Base-by-base conservation (phyloP, 208 protist genomes). In the Lotmaria passim region DNA sequence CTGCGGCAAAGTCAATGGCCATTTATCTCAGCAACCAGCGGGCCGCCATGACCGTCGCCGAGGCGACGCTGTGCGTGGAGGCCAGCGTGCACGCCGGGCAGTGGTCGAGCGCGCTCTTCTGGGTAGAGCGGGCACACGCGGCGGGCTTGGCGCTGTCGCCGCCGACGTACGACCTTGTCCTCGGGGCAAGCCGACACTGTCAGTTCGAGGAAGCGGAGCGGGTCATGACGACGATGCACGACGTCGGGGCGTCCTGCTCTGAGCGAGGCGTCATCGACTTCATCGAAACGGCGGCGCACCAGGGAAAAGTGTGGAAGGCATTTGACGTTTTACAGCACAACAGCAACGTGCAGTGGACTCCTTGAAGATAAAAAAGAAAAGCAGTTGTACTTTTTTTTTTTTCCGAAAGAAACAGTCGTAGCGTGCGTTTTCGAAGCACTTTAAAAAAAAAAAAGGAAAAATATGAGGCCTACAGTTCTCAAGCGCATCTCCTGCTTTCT, bases 31-130 rank as follows among this genome's bases (percentile, higher is more conserved):
- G 83, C 38, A 91, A 89, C 41, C 74, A 79, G 60, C 79, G 84
- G 21, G 62, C 63, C 14, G 26, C 69, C 39, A 69, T 88, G 67
- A 72, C 77, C 0, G n/a, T 46, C 15, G 60, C 31, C 0, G 81
- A 95, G 52, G 64, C 90, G 12, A 65, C 51, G 7, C 63, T 93
- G 43, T 90, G 90, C 55, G 72, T 95, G 0, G 84, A 95, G 51
- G 78, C 85, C 8, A 83, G 73, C 47, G 73, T 91, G 28, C 68
- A 80, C 36, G 55, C 78, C 8, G 86, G 85, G 17, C 82, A 82
- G 48, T 95, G 90, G 90, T 58, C 66, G 47, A 90, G 85, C 61
- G 90, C 86, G 15, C 75, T 95, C 36, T 95, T 95, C 62, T 95
- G 90, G 90, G 70, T 91, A 52, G 82, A 95, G 53, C 86, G 90